phyloP scores from a whole-genome alignment of 495 filamentous ascomycete genomes.

The Staphylotrichum longicolle region DNA sequence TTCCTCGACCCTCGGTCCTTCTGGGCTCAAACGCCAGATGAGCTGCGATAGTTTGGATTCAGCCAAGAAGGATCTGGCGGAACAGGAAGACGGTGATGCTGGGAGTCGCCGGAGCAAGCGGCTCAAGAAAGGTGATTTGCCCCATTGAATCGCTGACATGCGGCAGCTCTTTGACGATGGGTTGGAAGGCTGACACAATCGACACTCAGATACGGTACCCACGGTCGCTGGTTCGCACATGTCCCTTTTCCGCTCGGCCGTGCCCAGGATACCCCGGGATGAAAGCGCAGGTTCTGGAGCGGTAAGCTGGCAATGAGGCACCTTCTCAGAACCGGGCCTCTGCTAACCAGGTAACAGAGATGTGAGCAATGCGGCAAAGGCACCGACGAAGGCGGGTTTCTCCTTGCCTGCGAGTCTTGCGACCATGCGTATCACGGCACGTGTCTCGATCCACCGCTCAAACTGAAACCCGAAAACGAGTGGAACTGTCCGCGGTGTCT shows the following conservation, averaged over 20 bases:
- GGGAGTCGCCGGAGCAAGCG: constrained; percentile 87
- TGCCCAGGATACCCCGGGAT: constrained; percentile 66
- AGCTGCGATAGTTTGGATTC: constrained; percentile 71
- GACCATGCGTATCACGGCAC: constrained; percentile 83
- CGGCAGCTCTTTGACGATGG: no score
- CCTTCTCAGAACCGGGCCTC: not conserved
- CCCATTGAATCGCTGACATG: no score
- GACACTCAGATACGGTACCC: constrained; percentile 68
- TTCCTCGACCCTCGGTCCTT: constrained; percentile 48
- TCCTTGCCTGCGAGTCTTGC: constrained; percentile 90
- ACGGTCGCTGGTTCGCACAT: constrained; percentile 96
- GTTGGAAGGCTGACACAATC: constrained; percentile 33
- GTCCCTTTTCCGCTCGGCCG: constrained; percentile 83
- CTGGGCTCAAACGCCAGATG: constrained; percentile 74
- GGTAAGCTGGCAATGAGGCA: constrained; percentile 46
- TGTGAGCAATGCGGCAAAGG: constrained; percentile 84
- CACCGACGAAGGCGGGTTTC: constrained; percentile 57
- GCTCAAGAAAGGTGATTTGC: constrained; percentile 77
- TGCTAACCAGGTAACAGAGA: constrained; percentile 52
- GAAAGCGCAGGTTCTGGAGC: constrained; percentile 70
- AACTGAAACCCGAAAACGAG: constrained; percentile 74
- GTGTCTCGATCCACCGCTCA: constrained; percentile 87
- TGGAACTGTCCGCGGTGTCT: constrained; percentile 97
- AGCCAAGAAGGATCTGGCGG: constrained; percentile 54
- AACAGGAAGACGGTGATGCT: constrained; percentile 65